Conservation (phyloP, 192 early-diverging fungal species). For the Coemansia sp. region DNA sequence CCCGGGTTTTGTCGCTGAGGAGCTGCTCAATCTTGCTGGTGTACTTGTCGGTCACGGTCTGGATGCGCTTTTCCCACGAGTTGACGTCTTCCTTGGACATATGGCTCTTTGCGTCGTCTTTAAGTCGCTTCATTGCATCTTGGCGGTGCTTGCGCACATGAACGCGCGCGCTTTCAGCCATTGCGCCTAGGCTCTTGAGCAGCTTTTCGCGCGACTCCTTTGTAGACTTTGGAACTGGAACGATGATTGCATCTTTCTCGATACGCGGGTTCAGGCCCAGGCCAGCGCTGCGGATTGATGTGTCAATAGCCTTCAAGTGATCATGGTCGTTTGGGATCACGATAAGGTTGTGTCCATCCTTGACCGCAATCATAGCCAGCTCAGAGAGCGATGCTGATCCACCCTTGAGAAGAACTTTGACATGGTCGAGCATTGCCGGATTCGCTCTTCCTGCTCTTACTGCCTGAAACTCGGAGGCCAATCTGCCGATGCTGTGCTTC, state of each 20-base stretch:
- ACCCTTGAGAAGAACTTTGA: conserved; percentile 60
- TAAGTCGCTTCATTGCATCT: conserved; percentile 72
- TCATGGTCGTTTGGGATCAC: conserved; percentile 75
- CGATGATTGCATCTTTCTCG: conserved; percentile 65
- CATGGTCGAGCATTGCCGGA: conserved; percentile 72
- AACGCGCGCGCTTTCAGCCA: conserved; percentile 66
- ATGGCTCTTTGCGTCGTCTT: conserved; percentile 57
- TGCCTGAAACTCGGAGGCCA: conserved; percentile 64
- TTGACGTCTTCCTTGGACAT: conserved; percentile 57
- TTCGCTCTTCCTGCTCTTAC: conserved; percentile 71
- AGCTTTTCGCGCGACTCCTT: conserved; percentile 74
- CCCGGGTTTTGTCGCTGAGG: conserved; percentile 66
- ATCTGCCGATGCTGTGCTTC: conserved; percentile 54
- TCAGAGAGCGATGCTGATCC: conserved; percentile 58
- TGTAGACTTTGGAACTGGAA: conserved; percentile 82
- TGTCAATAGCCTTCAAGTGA: conserved; percentile 64
- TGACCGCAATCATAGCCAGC: conserved; percentile 73
- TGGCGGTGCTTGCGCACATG: conserved; percentile 67
- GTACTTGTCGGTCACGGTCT: conserved; percentile 62
- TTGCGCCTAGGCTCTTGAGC: conserved; percentile 57
- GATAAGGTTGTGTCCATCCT: conserved; percentile 78
- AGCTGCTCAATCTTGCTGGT: conserved; percentile 62
- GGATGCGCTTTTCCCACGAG: conserved; percentile 63
- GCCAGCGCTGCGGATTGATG: conserved; percentile 71
- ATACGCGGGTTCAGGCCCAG: conserved; percentile 78